Conservation (phyloP, 352 stramenopile genomes). For the Globisporangium canariense region DNA sequence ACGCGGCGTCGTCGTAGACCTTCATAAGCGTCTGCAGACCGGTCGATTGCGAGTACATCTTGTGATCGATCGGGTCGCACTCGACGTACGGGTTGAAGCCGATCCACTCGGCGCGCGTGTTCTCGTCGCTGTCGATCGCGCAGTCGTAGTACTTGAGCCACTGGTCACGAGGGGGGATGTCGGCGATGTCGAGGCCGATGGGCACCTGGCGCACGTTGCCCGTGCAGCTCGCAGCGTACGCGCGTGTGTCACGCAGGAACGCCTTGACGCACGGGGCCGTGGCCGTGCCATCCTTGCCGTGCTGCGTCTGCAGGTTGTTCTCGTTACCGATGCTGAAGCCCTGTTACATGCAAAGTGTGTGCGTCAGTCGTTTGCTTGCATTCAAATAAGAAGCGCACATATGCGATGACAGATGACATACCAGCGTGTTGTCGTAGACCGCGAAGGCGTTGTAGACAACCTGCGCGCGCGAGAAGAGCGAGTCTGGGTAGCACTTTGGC, state of each 20-base stretch:
- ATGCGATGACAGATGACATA: background rate
- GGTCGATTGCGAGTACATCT: slow-evolving; percentile 47
- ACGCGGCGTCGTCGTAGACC: slow-evolving; percentile 43
- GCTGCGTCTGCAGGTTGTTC: slow-evolving; percentile 51
- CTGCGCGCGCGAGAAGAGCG: slow-evolving; percentile 50
- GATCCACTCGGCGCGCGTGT: slow-evolving; percentile 44
- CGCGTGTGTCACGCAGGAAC: slow-evolving; percentile 53
- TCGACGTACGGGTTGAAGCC: slow-evolving; percentile 64
- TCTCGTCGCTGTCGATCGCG: slow-evolving; percentile 33
- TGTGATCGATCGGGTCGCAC: slow-evolving; percentile 49
- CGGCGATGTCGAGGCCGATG: slow-evolving; percentile 70
- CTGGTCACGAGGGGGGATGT: slow-evolving; percentile 53
- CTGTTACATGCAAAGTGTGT: slow-evolving; percentile 2
- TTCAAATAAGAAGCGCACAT: background rate
- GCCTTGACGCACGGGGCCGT: slow-evolving; percentile 70
- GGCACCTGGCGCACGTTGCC: slow-evolving; percentile 48
- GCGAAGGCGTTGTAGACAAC: slow-evolving; percentile 72
- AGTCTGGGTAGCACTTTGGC: slow-evolving; percentile 46
- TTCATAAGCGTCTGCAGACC: slow-evolving; percentile 63
- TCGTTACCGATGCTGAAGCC: slow-evolving; percentile 69
- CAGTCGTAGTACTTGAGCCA: slow-evolving; percentile 82
- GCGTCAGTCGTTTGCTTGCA: background rate
- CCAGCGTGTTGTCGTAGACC: slow-evolving; percentile 67
- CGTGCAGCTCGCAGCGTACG: slow-evolving; percentile 44
- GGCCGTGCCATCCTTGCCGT: slow-evolving; percentile 31